Evolutionary conservation across 257 asterid species (phyloP), one percentile per base, ranked within the genome.

Genomic region (Solanum chilense): DNA sequence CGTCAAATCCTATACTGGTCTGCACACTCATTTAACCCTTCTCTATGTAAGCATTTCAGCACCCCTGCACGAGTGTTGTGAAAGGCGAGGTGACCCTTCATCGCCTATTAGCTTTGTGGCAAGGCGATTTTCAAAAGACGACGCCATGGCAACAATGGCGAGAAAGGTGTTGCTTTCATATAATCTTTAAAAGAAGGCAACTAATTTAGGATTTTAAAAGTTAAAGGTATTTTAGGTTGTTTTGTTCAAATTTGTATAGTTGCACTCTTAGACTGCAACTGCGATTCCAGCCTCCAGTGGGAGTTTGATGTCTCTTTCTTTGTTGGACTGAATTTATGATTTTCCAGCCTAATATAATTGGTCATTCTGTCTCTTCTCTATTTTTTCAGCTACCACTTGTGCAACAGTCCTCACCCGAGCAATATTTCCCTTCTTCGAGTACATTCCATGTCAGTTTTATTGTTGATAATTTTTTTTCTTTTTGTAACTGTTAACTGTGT

Each of bases 381-480:
- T 0, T 5, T 20, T 88, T 83, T 49, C 90, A 95, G 98, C 98
- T 81, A 97, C 99, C 8, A 97, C 98, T 7, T 97, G 99, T 86
- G 99, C 99, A 21, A 97, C 99, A 27, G 93, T 97, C 75, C 98
- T 97, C 58, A 97, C 99, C 13, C 98, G 98, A 25, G 99, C 99
- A 23, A 97, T 97, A 90, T 94, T 94, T 14, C 39, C 84, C 84
- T 77, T 77, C 20, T 25, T 23, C 7, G 82, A 44, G 62, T 77
- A 77, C 25, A 44, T 77, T 77, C 62, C 39, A 25, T 44, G 25
- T 13, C 23, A 25, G 62, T 44, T 77, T 77, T 77, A 44, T 25
- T 45, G 25, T 77, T 9, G 84, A 1, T 77, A 25, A 77, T 7
- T 20, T 7, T n/a, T 49, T 11, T 8, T 58, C 3, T 62, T 27